These are phyloP conservation scores for Sporothrix pseudoabietina DNA, from an alignment of 2,329 filamentous ascomycete genomes.

Conservation along the genomic window DNA sequence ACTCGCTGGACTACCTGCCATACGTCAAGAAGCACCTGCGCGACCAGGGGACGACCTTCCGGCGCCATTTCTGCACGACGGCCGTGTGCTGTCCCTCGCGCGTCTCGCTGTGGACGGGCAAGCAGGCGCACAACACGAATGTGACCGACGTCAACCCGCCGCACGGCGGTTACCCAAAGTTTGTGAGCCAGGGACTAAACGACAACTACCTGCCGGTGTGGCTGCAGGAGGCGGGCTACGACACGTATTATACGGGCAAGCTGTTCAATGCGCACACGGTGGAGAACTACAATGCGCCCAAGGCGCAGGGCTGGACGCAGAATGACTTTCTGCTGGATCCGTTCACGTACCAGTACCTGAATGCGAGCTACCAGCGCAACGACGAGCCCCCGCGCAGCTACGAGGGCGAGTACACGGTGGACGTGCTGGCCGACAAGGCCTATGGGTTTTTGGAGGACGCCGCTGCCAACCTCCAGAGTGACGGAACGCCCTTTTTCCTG, in stretches of 20 bases:
- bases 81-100: slow-evolving; percentile 69
- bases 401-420: slow-evolving; percentile 57
- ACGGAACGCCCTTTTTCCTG: slow-evolving; percentile 66
- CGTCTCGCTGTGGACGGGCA: slow-evolving; percentile 66
- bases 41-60: slow-evolving; percentile 61
- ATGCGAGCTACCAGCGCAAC: slow-evolving; percentile 61
- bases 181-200: slow-evolving; percentile 65
- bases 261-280: slow-evolving; percentile 66
- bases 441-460: slow-evolving; percentile 64
- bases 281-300: slow-evolving; percentile 62
- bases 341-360: slow-evolving; percentile 65
- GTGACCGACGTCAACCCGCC: slow-evolving; percentile 61
- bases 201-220: slow-evolving; percentile 69
- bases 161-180: slow-evolving; percentile 67
- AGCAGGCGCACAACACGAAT: slow-evolving; percentile 70
- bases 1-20: slow-evolving; percentile 62
- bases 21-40: slow-evolving; percentile 49
- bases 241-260: slow-evolving; percentile 74
- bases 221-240: slow-evolving; percentile 69
- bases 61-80: slow-evolving; percentile 66
- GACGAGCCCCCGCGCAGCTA: slow-evolving; percentile 56
- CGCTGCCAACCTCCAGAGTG: slow-evolving; percentile 48
- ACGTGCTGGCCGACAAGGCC: slow-evolving; percentile 61
- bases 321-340: slow-evolving; percentile 62
- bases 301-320: slow-evolving; percentile 60